These are phyloP conservation scores for Didymella segeticola DNA, from an alignment of 2,329 filamentous ascomycete genomes.

Conservation along the genomic window DNA sequence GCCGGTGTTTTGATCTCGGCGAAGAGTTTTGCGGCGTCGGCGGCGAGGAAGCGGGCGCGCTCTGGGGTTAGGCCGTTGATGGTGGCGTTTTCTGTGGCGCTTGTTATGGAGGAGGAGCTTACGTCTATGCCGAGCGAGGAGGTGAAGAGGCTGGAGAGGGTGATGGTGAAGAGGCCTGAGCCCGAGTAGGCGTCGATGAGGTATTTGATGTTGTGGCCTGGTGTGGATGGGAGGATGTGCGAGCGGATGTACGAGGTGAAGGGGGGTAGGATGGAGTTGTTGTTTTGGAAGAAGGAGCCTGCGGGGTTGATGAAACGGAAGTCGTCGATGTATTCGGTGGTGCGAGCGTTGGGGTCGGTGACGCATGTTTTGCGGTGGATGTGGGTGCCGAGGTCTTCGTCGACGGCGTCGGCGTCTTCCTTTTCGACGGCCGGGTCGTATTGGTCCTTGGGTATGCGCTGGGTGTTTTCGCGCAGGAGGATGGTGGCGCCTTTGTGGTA, in stretches of 20 bases:
- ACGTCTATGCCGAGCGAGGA: conserved; percentile 92
- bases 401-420: conserved; percentile 51
- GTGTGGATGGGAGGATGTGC: conserved; percentile 66
- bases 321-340: conserved; percentile 85
- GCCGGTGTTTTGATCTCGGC: conserved; percentile 74
- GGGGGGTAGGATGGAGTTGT: conserved; percentile 90
- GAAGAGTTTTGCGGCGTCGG: conserved; percentile 86
- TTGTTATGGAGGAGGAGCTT: conserved; percentile 76
- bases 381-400: conserved; percentile 64
- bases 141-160: conserved; percentile 80
- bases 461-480: conserved; percentile 84
- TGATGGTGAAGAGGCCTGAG: conserved; percentile 96
- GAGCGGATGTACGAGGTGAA: conserved; percentile 89
- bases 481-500: conserved; percentile 88
- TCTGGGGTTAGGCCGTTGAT: conserved; percentile 73
- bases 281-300: conserved; percentile 98
- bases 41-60: conserved; percentile 84
- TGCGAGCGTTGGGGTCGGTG: conserved; percentile 81
- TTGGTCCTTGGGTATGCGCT: conserved; percentile 63
- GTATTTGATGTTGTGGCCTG: conserved; percentile 67
- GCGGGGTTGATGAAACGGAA: conserved; percentile 91
- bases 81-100: conserved; percentile 77
- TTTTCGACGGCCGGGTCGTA: conserved; percentile 32
- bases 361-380: conserved; percentile 87
- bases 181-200: conserved; percentile 98